Base-by-base conservation (phyloP, 2,329 filamentous ascomycete species). In the Colletotrichum incanum region DNA sequence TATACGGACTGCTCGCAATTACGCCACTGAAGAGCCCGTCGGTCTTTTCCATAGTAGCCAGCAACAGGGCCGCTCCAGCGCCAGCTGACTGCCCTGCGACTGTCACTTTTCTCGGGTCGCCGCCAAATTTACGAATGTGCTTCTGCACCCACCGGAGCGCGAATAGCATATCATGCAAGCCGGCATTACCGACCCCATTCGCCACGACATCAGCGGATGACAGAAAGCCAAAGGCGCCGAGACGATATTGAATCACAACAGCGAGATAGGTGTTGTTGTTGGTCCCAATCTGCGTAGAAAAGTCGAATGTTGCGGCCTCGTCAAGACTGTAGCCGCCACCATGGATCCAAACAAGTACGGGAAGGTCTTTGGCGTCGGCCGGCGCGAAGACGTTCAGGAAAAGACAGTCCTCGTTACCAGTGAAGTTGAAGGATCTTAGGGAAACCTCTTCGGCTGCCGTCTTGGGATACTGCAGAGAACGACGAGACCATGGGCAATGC, bases 41-140 rank as follows among this genome's bases (percentile, higher is more conserved):
- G 20, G 55, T 47, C 16, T 43, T 43, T 18, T 59, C 37, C 47
- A 26, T 67, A 0, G 63, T 47, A 20, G 63, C 67, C 20, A 71
- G 45, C 14, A 60, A 16, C 12, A 71, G 9, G 0, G 23, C 20
- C 23, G 62, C 67, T 23, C 63, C 67, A 23, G 65, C 69, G 0
- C 69, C 69, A 18, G 65, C 49, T 6, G 64, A 67, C 14, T 72
- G 64, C 6, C 69, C 69, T 11, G 50, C 65, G 9, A 72, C 52
- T 1, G 69, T 72, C 9, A 72, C 65, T 20, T 31, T 52, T 1
- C 26, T 39, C 20, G 69, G 43, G 1, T 76, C 70, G n/a, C 74
- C 74, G 3, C 74, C 74, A 47, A 76, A 76, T 26, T 72, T 66
- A 39, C 45, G 16, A 56, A 76, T 75, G 14, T 76, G 56, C 49